Conservation (phyloP, 140 eudicot genomes). For the Senecio squalidus region DNA sequence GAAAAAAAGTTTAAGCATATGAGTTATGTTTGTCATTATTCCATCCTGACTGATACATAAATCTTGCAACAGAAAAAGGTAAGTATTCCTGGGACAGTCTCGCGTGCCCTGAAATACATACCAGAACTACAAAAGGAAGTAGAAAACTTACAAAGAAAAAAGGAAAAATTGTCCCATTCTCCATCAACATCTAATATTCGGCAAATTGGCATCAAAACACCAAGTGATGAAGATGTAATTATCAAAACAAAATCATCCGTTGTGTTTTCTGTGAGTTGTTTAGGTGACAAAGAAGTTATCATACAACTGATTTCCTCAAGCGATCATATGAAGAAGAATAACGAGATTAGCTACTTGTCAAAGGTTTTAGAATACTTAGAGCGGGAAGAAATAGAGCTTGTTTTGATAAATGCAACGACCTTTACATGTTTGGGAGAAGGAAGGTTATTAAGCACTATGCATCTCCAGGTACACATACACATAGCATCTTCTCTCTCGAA, state of each 20-base stretch:
- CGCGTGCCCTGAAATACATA: constrained; percentile 57
- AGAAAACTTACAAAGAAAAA: constrained; percentile 32
- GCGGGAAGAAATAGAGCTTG: constrained; percentile 35
- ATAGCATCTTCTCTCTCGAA: too few species aligned
- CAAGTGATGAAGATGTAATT: neutral
- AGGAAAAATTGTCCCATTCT: constrained; percentile 25
- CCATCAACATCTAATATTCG: constrained; percentile 1
- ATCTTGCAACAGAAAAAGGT: constrained; percentile 50
- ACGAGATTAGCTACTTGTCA: constrained; percentile 13
- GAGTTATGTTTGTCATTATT: too few species aligned
- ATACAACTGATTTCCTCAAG: constrained; percentile 39
- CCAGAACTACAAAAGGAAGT: constrained; percentile 68
- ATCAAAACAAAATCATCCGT: neutral
- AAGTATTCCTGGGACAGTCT: constrained; percentile 60
- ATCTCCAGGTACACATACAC: constrained; percentile 47
- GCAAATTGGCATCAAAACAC: neutral
- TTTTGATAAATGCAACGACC: constrained; percentile 33
- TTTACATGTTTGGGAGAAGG: constrained; percentile 19
- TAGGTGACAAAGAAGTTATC: constrained; percentile 35
- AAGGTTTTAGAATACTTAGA: constrained; percentile 25
- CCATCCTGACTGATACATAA: too few species aligned
- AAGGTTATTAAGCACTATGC: constrained; percentile 36
- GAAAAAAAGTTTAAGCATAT: too few species aligned
- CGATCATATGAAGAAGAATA: constrained; percentile 7
- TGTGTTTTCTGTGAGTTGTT: constrained; percentile 21